These are phyloP conservation scores for Pythium brachiatum DNA, from an alignment of 352 stramenopile species.

Conservation along the genomic window DNA sequence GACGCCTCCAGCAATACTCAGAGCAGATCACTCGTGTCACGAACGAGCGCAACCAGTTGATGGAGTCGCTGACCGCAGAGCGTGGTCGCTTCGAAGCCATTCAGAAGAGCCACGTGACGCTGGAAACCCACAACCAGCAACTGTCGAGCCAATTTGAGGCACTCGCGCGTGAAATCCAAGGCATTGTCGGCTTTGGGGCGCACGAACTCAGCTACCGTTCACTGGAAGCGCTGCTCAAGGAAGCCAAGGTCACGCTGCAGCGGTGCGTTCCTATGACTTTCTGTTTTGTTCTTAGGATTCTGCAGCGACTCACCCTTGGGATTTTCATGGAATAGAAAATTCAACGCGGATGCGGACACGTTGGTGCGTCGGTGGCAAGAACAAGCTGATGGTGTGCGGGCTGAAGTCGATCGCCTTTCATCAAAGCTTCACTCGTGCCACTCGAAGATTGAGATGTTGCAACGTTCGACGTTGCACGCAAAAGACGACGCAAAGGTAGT, in stretches of 20 bases:
- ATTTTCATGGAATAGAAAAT: constrained; percentile 27
- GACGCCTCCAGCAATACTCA: constrained; percentile 34
- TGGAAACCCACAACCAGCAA: constrained; percentile 35
- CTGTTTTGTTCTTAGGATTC: not conserved
- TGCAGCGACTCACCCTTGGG: not conserved
- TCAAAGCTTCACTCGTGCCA: constrained; percentile 47
- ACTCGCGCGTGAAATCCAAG: constrained; percentile 40
- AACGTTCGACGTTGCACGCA: constrained; percentile 40
- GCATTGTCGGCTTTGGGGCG: constrained; percentile 16
- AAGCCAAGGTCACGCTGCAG: constrained; percentile 37
- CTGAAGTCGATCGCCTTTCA: constrained; percentile 42
- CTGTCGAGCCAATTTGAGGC: constrained; percentile 40
- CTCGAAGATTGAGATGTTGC: constrained; percentile 42
- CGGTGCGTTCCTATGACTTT: no score
- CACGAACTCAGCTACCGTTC: constrained; percentile 21
- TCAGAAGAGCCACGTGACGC: constrained; percentile 23
- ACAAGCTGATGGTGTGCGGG: constrained; percentile 32
- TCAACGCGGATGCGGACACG: constrained; percentile 35
- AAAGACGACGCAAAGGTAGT: constrained; percentile 47
- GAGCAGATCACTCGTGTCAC: constrained; percentile 41
- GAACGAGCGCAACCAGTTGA: constrained; percentile 44
- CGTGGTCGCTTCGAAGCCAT: constrained; percentile 32
- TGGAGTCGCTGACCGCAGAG: constrained; percentile 43
- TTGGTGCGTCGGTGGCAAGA: constrained; percentile 50
- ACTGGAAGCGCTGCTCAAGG: constrained; percentile 28